A percentile compares a stretch with the other conserved stretches of the same genome.
Conservation (phyloP, 192 early-diverging fungal species). For the Backusella circina region DNA sequence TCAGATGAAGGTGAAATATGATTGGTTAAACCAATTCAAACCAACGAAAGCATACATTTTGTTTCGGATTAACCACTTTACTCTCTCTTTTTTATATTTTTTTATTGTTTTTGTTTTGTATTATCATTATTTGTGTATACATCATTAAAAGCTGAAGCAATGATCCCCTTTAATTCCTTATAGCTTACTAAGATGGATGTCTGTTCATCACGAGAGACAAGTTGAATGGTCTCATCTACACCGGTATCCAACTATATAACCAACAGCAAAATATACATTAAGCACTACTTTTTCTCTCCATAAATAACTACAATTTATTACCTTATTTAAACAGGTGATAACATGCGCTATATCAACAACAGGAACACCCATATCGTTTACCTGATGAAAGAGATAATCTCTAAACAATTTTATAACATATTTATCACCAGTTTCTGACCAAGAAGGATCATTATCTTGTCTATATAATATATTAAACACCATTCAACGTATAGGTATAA, state of each 20-base stretch:
- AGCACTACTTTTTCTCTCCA: too few relatives aligned
- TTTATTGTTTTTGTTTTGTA: neutral
- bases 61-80: too few relatives aligned
- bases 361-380: conserved; percentile 78
- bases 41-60: too few relatives aligned
- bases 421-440: conserved; percentile 97
- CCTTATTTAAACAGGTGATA: conserved; percentile 92
- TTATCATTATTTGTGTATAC: conserved; percentile 40
- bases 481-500: neutral
- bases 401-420: conserved; percentile 97
- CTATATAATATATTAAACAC: conserved; percentile 29
- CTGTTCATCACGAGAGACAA: conserved; percentile 94
- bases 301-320: conserved; percentile 27
- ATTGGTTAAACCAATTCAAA: too few relatives aligned
- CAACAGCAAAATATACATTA: too few relatives aligned
- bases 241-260: conserved; percentile 88
- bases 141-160: conserved; percentile 84
- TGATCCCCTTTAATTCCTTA: conserved; percentile 88
- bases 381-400: conserved; percentile 98
- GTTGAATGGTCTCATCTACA: conserved; percentile 90
- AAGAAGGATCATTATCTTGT: conserved; percentile 86
- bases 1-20: too few relatives aligned
- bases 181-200: conserved; percentile 97
- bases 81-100: neutral
- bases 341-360: conserved; percentile 92